phyloP scores from a whole-genome alignment of 176 grass and related monocot genomes.

The Metroxylon sagu region DNA sequence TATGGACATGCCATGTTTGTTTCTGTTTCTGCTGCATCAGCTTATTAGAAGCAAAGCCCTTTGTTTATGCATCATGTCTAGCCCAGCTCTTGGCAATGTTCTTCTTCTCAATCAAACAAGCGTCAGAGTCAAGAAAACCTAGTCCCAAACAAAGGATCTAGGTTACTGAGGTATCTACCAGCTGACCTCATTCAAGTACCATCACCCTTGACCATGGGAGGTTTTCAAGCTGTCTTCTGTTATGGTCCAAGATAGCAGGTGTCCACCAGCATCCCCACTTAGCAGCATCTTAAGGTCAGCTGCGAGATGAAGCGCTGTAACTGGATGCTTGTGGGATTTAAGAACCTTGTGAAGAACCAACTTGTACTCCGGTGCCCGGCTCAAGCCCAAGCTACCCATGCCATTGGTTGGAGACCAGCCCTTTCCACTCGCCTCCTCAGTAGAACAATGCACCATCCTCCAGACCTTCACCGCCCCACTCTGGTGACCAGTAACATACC shows the following conservation, averaged over 20 bases:
- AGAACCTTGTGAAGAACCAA: conserved; percentile 88
- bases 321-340: conserved; percentile 87
- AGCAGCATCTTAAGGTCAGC: conserved; percentile 86
- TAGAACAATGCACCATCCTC: conserved; percentile 92
- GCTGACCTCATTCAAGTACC: not conserved
- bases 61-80: not conserved
- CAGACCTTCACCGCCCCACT: conserved; percentile 97
- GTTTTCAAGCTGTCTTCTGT: conserved; percentile 79
- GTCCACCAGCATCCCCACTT: conserved; percentile 73
- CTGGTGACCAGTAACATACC: conserved; percentile 95
- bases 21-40: not conserved
- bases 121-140: not conserved
- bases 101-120: not conserved
- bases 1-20: not conserved
- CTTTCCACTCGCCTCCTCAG: conserved; percentile 50
- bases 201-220: conserved; percentile 18
- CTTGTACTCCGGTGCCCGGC: conserved; percentile 60
- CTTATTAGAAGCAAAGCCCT: not conserved
- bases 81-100: not conserved
- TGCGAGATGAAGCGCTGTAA: conserved; percentile 85
- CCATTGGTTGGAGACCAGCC: conserved; percentile 35
- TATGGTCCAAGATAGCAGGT: conserved; percentile 80
- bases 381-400: conserved; percentile 42
- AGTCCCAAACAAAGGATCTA: not conserved
- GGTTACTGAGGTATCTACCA: not conserved